phyloP scores from a whole-genome alignment of 2,329 filamentous ascomycete genomes.

The Metarhizium humberi region DNA sequence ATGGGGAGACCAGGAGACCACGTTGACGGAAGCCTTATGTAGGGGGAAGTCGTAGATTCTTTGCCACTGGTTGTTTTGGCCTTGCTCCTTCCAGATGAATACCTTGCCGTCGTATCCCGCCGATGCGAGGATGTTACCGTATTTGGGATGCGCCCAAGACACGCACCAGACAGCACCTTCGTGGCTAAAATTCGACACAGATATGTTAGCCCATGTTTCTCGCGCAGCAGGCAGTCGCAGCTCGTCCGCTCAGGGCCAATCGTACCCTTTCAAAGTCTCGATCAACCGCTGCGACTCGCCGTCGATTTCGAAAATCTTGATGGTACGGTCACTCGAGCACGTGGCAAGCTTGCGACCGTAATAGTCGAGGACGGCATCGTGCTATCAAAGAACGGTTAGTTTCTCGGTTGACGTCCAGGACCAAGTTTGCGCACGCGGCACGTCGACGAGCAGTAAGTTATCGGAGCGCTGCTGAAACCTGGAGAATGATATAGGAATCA shows the following conservation, averaged over 20 bases:
- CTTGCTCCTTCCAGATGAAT: conserved; percentile 92
- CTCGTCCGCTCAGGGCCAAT: neutral
- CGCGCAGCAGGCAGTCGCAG: neutral
- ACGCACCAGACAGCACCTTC: conserved; percentile 98
- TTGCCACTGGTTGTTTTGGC: conserved; percentile 56
- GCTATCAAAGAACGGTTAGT: conserved; percentile 39
- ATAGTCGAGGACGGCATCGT: conserved; percentile 97
- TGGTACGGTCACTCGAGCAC: conserved; percentile 95
- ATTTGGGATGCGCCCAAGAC: conserved; percentile 96
- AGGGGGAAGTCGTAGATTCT: conserved; percentile 87
- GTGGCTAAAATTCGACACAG: conserved; percentile 48
- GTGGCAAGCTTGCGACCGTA: conserved; percentile 94
- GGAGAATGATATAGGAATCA: neutral
- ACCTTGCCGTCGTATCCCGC: conserved; percentile 97
- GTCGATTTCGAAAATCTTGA: conserved; percentile 98
- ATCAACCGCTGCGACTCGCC: conserved; percentile 81
- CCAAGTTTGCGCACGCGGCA: neutral
- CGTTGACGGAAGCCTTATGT: conserved; percentile 94
- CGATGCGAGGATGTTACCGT: conserved; percentile 93
- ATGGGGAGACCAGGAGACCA: conserved; percentile 94
- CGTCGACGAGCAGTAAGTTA: neutral
- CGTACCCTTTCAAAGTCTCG: conserved; percentile 86
- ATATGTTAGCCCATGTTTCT: conserved; percentile 7
- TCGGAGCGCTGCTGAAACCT: neutral
- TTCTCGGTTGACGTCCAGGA: neutral